Percentiles rank a stretch among this genome's conserved stretches.
Evolutionary conservation across 2,329 filamentous ascomycete genomes (phyloP).

Genomic region (Fusarium sp.): DNA sequence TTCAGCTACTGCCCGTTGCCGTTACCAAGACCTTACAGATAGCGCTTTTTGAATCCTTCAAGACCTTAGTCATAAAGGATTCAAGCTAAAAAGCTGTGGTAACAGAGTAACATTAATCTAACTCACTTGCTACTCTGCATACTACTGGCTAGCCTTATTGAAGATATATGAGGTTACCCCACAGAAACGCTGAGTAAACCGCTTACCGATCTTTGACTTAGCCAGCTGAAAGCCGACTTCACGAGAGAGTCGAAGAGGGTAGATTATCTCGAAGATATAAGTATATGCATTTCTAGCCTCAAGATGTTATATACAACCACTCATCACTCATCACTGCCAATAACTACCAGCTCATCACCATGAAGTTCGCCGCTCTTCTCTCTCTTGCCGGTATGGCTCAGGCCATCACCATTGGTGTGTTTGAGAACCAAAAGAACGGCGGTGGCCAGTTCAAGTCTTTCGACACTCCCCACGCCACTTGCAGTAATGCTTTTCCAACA

Average conservation of each 20-base stretch:
- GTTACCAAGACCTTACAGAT: background rate
- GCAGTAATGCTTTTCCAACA: background rate
- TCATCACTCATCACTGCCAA: background rate
- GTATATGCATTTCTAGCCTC: background rate
- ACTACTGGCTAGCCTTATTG: background rate
- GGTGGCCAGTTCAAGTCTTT: conserved; percentile 10
- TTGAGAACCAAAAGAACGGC: conserved; percentile 12
- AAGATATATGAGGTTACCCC: background rate
- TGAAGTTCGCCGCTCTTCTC: background rate
- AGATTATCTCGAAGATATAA: background rate
- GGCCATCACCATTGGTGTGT: conserved; percentile 16
- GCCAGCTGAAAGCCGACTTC: background rate
- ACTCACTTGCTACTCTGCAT: background rate
- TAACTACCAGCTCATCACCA: background rate
- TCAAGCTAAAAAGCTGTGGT: background rate
- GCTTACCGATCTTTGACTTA: background rate
- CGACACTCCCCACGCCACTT: background rate
- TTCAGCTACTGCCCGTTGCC: background rate
- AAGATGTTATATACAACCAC: background rate
- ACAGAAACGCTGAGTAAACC: background rate
- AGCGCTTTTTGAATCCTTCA: background rate
- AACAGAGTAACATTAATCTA: background rate
- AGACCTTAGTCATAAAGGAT: background rate
- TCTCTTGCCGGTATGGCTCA: background rate
- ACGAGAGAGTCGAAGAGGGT: background rate